These are phyloP conservation scores for Penicillium concentricum DNA, from an alignment of 2,329 filamentous ascomycete genomes.

Conservation along the genomic window DNA sequence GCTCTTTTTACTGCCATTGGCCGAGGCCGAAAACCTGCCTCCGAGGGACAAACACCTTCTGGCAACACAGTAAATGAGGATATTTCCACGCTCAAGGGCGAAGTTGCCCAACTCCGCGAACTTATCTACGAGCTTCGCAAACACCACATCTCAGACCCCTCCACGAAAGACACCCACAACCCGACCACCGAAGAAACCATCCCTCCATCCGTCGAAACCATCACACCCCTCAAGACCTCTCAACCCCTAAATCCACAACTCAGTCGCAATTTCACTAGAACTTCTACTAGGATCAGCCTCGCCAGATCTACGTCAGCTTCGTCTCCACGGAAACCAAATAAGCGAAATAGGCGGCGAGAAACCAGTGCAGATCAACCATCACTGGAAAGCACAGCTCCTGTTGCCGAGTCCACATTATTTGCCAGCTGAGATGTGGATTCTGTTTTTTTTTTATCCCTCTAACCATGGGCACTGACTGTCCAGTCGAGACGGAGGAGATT, in stretches of 20 bases:
- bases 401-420: not conserved
- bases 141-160: slow-evolving; percentile 15
- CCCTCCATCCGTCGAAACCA: not conserved
- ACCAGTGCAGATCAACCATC: not conserved
- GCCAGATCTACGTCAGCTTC: not conserved
- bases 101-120: slow-evolving; percentile 31
- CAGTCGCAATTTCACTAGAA: slow-evolving; percentile 17
- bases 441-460: not conserved
- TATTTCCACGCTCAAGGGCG: slow-evolving; percentile 27
- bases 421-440: not conserved
- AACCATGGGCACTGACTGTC: not conserved
- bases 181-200: slow-evolving; percentile 4
- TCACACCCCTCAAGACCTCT: not conserved
- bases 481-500: not conserved
- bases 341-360: not conserved
- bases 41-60: not conserved
- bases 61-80: slow-evolving; percentile 22
- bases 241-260: slow-evolving; percentile 1
- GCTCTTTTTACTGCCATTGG: slow-evolving; percentile 25
- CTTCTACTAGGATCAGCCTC: slow-evolving; percentile 8
- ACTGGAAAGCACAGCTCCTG: not conserved
- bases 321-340: not conserved
- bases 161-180: slow-evolving; percentile 8
- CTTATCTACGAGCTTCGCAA: slow-evolving; percentile 30
- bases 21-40: slow-evolving; percentile 1